These are phyloP conservation scores for Scleromitrula shiraiana DNA, from an alignment of 2,329 filamentous ascomycete genomes.

Conservation along the genomic window DNA sequence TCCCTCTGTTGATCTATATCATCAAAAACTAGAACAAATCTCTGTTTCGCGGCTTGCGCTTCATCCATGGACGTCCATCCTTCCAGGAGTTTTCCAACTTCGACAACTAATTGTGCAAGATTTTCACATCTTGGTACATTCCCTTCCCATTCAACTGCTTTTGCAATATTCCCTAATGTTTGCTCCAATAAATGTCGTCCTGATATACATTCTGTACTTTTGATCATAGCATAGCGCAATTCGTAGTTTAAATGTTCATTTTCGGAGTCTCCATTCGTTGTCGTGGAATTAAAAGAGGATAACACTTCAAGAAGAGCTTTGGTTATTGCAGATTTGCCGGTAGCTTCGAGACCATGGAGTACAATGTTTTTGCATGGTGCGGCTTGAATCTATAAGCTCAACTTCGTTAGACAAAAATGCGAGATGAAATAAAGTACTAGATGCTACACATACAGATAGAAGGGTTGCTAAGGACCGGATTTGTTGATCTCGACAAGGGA, in stretches of 20 bases:
- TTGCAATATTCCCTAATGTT: slow-evolving; percentile 51
- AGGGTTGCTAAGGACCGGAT: slow-evolving; percentile 51
- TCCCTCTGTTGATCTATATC: slow-evolving; percentile 80
- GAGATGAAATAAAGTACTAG: too few species aligned
- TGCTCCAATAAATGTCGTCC: slow-evolving; percentile 69
- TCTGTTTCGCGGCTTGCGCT: slow-evolving; percentile 28
- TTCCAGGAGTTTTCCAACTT: slow-evolving; percentile 56
- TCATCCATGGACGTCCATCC: slow-evolving; percentile 18
- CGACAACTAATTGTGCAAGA: slow-evolving; percentile 65
- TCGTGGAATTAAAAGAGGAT: slow-evolving; percentile 35
- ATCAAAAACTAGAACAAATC: slow-evolving; percentile 81
- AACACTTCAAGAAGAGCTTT: slow-evolving; percentile 50
- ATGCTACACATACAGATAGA: slow-evolving; percentile 31
- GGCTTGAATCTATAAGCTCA: slow-evolving; percentile 6
- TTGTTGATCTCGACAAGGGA: slow-evolving; percentile 51
- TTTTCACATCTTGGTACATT: slow-evolving; percentile 66
- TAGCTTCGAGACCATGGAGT: slow-evolving; percentile 76
- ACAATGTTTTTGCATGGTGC: slow-evolving; percentile 49
- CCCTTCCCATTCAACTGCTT: slow-evolving; percentile 41
- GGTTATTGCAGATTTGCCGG: slow-evolving; percentile 73
- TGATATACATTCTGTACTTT: slow-evolving; percentile 70
- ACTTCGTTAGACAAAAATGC: too few species aligned
- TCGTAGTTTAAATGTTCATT: slow-evolving; percentile 38
- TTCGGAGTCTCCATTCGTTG: slow-evolving; percentile 47
- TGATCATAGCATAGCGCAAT: slow-evolving; percentile 53